phyloP scores from a whole-genome alignment of 1,284 basidiomycete species.

The Apiotrichum veenhuisii region DNA sequence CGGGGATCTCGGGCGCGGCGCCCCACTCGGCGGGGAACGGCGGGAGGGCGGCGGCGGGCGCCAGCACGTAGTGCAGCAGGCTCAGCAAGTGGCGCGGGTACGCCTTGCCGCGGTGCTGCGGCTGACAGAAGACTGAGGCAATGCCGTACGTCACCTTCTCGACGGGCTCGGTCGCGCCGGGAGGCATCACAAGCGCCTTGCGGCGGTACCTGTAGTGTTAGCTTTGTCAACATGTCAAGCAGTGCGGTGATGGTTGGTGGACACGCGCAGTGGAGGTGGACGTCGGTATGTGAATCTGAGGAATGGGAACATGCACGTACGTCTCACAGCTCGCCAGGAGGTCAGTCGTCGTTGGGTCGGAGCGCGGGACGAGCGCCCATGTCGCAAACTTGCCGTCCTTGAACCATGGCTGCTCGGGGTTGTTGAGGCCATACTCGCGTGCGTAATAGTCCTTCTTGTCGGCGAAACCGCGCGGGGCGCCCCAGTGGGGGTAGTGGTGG shows the following conservation, averaged over 20 bases:
- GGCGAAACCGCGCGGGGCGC: neutral
- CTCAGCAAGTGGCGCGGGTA: constrained; percentile 35
- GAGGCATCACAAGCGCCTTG: constrained; percentile 13
- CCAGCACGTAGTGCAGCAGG: constrained; percentile 32
- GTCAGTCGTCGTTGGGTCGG: constrained; percentile 21
- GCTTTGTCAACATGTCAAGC: neutral
- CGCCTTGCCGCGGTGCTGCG: constrained; percentile 29
- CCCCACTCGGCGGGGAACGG: constrained; percentile 28
- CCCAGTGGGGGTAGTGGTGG: constrained; percentile 10
- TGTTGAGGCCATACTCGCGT: constrained; percentile 1
- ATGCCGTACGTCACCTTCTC: constrained; percentile 30
- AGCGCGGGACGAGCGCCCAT: constrained; percentile 26
- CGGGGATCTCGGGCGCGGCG: constrained; percentile 10
- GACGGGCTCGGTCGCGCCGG: constrained; percentile 13
- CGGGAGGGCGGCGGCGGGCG: constrained; percentile 12
- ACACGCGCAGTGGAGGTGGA: too few species aligned
- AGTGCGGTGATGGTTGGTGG: too few species aligned
- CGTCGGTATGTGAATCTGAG: too few species aligned
- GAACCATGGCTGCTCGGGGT: constrained; percentile 2
- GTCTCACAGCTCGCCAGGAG: constrained; percentile 34
- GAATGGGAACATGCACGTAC: constrained; percentile 16
- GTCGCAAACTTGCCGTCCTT: constrained; percentile 6
- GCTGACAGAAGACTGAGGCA: constrained; percentile 34
- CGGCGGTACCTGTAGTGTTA: constrained; percentile 25
- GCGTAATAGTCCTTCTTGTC: neutral